These are phyloP conservation scores for Mytilinidion resinicola DNA, from an alignment of 495 filamentous ascomycete genomes.

Conservation along the genomic window DNA sequence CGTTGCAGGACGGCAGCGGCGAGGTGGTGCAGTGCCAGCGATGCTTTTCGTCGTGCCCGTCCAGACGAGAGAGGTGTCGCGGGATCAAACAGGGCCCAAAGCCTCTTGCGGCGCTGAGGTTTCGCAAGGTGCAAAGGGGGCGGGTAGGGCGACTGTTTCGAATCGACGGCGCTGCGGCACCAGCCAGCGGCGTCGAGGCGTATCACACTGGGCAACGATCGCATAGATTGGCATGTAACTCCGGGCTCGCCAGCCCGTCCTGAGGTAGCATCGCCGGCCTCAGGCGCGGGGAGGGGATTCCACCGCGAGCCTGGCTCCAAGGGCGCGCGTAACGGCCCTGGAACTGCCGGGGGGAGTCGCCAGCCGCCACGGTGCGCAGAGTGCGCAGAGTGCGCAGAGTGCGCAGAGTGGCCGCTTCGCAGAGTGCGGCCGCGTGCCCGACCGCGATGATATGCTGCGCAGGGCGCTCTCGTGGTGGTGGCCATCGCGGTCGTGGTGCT, in stretches of 20 bases:
- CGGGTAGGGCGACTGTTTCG: constrained; percentile 26
- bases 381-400: too few species aligned
- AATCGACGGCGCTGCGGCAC: constrained; percentile 9
- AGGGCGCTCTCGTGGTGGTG: too few species aligned
- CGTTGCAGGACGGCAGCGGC: too few species aligned
- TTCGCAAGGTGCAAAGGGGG: constrained; percentile 20
- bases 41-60: constrained; percentile 10
- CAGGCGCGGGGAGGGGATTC: not conserved
- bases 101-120: constrained; percentile 14
- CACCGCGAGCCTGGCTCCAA: not conserved
- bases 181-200: not conserved
- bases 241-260: not conserved
- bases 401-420: too few species aligned
- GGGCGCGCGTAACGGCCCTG: too few species aligned
- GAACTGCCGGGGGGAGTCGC: too few species aligned
- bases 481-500: not conserved
- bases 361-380: too few species aligned
- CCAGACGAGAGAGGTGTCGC: constrained; percentile 13
- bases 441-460: too few species aligned
- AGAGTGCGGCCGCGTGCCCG: too few species aligned
- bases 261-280: constrained; percentile 15
- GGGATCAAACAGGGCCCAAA: constrained; percentile 19
- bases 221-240: constrained; percentile 23
- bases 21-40: constrained; percentile 1
- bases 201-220: constrained; percentile 23